phyloP scores from a whole-genome alignment of 2,329 filamentous ascomycete genomes.

The Colletotrichum sp. region DNA sequence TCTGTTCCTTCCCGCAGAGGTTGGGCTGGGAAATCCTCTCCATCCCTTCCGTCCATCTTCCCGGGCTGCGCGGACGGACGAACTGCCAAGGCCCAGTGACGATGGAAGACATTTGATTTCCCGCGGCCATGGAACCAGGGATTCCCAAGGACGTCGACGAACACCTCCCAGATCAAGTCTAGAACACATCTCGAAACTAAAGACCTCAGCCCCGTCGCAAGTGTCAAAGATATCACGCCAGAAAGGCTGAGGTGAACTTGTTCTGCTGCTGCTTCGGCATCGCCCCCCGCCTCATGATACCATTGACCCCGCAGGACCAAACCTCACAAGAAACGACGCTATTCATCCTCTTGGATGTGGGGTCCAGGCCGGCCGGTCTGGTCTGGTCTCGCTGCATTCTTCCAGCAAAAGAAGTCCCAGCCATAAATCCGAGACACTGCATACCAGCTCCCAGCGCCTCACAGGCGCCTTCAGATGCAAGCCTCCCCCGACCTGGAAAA shows the following conservation, averaged over 20 bases:
- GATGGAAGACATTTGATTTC: neutral
- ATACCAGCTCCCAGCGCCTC: neutral
- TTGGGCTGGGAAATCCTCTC: neutral
- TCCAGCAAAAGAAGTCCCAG: neutral
- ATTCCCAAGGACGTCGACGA: neutral
- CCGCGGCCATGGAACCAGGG: neutral
- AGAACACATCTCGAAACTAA: neutral
- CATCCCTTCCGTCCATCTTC: neutral
- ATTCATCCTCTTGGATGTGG: neutral
- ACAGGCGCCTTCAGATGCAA: neutral
- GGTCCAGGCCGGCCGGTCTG: neutral
- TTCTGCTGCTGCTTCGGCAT: neutral
- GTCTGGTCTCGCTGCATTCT: neutral
- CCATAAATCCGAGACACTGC: neutral
- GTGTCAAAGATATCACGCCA: neutral
- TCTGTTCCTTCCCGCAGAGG: neutral
- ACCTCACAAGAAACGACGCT: neutral
- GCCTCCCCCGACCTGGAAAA: neutral
- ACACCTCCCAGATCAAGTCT: neutral
- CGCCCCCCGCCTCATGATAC: neutral
- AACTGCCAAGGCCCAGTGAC: neutral
- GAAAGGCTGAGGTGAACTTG: neutral
- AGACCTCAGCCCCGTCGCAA: neutral
- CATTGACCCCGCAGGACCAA: neutral
- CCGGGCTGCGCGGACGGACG: neutral